phyloP scores from a whole-genome alignment of 768 basidiomycete genomes.

The Rhodocollybia butyracea region DNA sequence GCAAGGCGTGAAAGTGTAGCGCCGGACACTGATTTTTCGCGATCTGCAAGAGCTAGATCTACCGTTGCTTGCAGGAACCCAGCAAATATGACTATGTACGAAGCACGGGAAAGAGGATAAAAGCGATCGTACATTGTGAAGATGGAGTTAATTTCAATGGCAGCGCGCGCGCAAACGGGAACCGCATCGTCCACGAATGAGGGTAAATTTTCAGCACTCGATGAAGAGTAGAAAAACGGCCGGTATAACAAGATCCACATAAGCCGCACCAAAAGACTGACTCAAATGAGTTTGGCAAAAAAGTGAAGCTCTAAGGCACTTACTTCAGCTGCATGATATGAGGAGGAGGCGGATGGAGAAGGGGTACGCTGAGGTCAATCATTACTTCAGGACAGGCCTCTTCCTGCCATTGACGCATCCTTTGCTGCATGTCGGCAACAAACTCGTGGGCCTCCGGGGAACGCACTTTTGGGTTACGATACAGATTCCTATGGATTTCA shows the following conservation, averaged over 20 bases:
- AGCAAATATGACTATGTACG: conserved; percentile 10
- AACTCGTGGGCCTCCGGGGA: conserved; percentile 4
- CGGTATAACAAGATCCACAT: conserved; percentile 12
- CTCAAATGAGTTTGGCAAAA: not conserved
- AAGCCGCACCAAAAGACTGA: conserved; percentile 9
- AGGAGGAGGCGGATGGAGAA: conserved; percentile 4
- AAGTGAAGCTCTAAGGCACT: not conserved
- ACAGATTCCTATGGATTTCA: conserved; percentile 6
- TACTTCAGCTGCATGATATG: conserved; percentile 11
- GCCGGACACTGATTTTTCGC: not conserved
- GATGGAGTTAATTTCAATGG: conserved; percentile 6
- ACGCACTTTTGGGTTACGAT: not conserved
- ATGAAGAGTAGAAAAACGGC: conserved; percentile 7
- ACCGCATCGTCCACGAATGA: conserved; percentile 2
- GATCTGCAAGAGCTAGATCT: conserved; percentile 5
- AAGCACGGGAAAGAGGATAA: conserved; percentile 8
- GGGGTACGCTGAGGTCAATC: not conserved
- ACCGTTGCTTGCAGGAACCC: conserved; percentile 10
- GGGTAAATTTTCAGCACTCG: not conserved
- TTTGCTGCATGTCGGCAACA: conserved; percentile 6
- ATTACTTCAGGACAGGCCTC: conserved; percentile 4
- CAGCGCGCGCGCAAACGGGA: conserved; percentile 6
- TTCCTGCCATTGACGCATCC: conserved; percentile 3
- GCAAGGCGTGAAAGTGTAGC: conserved; percentile 5
- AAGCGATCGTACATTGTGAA: conserved; percentile 7